Evolutionary conservation across 78 protist genomes (phyloP), one percentile per base, ranked within the genome.

Genomic region (Chrysochromulina tobinii): DNA sequence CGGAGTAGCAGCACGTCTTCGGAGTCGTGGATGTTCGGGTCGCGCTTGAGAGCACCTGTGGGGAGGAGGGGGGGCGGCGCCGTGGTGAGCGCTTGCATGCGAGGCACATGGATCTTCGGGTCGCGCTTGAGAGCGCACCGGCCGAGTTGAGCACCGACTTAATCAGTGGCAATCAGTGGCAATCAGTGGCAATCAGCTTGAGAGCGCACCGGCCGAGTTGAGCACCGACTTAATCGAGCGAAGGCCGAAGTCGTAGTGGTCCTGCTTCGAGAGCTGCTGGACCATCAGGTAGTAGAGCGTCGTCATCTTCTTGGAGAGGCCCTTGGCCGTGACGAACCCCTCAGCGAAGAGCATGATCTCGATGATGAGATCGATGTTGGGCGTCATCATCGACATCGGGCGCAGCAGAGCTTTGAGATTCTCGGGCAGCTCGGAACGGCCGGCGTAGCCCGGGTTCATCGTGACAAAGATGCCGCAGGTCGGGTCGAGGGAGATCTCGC

Each of bases 361-460:
- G 50, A 95, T 95, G 83, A 97, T 97, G 59, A 95, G 84, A 4
- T 92, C 58, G 50, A 94, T 88, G 95, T 97, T 98, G 64, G 99
- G 97, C 58, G 90, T 94, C 95, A 96, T 94, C 99, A 97, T 97
- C 18, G 97, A 25, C 53, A 96, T 90, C 1, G 97, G 97, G 14
- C 98, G 96, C 92, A 97, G 88, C 61, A 97, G 89, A 53, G 95
- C 95, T 69, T 86, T 86, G 23, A 97, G 85, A 92, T 97, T 97
- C 77, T 97, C 98, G 11, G 98, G 98, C 8, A 97, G 95, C 92
- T 97, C 96, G 14, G 96, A 67, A 48, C 98, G 95, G 14, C 98
- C 98, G 23, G 96, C 96, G 89, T 97, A 97, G 21, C 98, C 98
- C 4, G 98, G 96, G 88, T 97, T 97, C 98, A 97, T 97, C 14